Evolutionary conservation across 441 rosid species (phyloP), one percentile per base, ranked within the genome.

Genomic region (Mallotus japonicus): DNA sequence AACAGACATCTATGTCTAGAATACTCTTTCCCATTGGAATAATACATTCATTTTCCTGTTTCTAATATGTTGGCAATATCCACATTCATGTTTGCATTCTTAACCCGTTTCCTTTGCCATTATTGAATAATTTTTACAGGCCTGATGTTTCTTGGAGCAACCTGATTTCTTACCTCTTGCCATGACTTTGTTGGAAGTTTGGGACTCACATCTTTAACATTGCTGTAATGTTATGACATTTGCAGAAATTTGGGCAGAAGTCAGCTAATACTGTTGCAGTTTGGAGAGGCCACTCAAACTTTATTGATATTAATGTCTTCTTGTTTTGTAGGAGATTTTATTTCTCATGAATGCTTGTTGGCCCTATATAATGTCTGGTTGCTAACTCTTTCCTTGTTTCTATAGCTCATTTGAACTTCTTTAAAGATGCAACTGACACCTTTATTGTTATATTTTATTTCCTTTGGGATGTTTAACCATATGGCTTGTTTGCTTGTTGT

Each of bases 121-220:
- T 75, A 83, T 83, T 80, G 78, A 81, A 81, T 72, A 84, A 80
- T 78, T 87, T 83, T 88, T 85, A 85, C 97, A 93, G 98, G 97
- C 78, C 80, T 92, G 92, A 90, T 85, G 91, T 91, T 88, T 89
- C 86, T 82, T 86, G 98, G 98, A 86, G 97, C 90, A 86, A 81
- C 96, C 85, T 92, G 89, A 91, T 92, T 87, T 87, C 92, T 93
- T 90, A 87, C 93, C 86, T 86, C 92, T 90, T 90, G 91, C 90
- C 86, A 86, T 90, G 87, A 82, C 84, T 84, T 90, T 91, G 90
- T 94, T 94, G 97, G 96, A 89, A 92, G 99, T 95, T 90, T 93
- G 93, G 97, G 97, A 93, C 97, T 96, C 98, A 90, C 97, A 81
- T 88, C 92, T 85, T 89, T 95, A 88, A 95, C 93, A 95, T 91